These are phyloP conservation scores for Rutstroemia sp. DNA, from an alignment of 2,329 filamentous ascomycete species.

Conservation along the genomic window DNA sequence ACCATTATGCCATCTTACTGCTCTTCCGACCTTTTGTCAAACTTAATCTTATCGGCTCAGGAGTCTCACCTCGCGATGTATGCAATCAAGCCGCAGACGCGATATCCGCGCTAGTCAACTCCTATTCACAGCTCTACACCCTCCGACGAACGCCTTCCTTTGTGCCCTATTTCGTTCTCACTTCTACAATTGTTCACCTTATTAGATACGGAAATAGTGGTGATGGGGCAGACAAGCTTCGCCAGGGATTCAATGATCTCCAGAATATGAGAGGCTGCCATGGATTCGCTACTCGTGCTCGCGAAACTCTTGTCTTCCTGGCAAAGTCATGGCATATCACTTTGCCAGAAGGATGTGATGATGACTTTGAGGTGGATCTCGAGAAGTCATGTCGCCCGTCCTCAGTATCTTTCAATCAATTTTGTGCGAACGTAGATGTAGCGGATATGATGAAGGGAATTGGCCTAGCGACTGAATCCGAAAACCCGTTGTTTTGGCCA, in stretches of 20 bases:
- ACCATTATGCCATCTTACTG: constrained; percentile 63
- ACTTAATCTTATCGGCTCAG: constrained; percentile 20
- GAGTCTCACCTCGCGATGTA: constrained; percentile 25
- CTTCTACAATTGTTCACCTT: constrained; percentile 23
- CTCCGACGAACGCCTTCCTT: constrained; percentile 29
- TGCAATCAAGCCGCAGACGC: constrained; percentile 30
- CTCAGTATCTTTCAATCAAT: constrained; percentile 18
- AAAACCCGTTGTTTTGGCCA: constrained; percentile 25
- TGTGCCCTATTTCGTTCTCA: constrained; percentile 28
- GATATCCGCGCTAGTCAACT: constrained; percentile 29
- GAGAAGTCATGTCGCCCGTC: constrained; percentile 12
- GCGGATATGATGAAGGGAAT: constrained; percentile 29
- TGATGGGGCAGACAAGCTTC: constrained; percentile 35
- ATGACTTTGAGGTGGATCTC: constrained; percentile 25
- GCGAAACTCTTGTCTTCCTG: constrained; percentile 46
- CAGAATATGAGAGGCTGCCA: constrained; percentile 48
- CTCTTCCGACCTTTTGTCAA: constrained; percentile 59
- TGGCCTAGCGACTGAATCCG: constrained; percentile 1
- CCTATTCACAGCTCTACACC: constrained; percentile 27
- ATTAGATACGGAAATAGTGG: constrained; percentile 22
- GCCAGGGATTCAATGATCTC: constrained; percentile 48
- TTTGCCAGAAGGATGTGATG: constrained; percentile 36
- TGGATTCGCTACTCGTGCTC: constrained; percentile 22
- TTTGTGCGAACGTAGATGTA: constrained; percentile 18
- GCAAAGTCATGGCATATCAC: constrained; percentile 52